A percentile compares a stretch with the other conserved stretches of the same genome.
Conservation (phyloP, 2,329 filamentous ascomycete genomes). For the Volutella citrinella region DNA sequence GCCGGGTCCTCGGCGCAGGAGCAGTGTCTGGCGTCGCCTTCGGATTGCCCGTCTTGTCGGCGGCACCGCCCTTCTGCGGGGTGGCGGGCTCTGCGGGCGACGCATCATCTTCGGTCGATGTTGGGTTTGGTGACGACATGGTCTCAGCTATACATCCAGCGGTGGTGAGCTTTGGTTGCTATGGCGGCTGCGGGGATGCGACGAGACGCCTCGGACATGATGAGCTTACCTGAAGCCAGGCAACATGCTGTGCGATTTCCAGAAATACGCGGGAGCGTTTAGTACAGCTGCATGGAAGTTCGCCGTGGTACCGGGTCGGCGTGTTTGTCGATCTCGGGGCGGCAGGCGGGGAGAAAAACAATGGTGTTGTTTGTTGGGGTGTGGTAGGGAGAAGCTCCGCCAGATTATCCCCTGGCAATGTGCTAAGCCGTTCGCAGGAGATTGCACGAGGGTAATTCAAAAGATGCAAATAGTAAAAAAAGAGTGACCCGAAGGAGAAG, state of each 20-base stretch:
- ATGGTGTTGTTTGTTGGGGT: conserved; percentile 4
- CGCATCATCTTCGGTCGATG: conserved; percentile 22
- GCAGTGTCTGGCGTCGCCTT: conserved; percentile 1
- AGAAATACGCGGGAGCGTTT: conserved; percentile 7
- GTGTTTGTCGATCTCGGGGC: conserved; percentile 2
- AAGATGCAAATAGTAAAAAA: too few species aligned
- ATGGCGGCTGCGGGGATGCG: conserved; percentile 6
- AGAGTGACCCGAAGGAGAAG: too few species aligned
- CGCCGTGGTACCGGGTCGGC: conserved; percentile 1
- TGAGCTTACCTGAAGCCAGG: conserved; percentile 20
- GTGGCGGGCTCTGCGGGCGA: conserved; percentile 17
- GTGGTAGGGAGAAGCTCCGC: too few species aligned
- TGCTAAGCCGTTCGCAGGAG: too few species aligned
- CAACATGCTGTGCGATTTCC: conserved; percentile 26
- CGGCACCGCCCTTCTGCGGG: conserved; percentile 1
- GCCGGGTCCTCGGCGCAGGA: conserved; percentile 14
- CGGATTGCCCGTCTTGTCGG: conserved; percentile 3
- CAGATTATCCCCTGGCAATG: too few species aligned
- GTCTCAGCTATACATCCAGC: conserved; percentile 14
- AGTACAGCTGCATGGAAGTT: conserved; percentile 5
- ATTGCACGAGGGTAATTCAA: too few species aligned
- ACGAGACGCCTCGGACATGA: conserved; percentile 1
- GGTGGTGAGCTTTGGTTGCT: conserved; percentile 13
- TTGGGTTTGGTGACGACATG: conserved; percentile 27
- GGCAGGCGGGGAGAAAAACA: conserved; percentile 6